Conservation (phyloP, 1,139 yeast species). For the Zhuliangozyma parablackwelliae region DNA sequence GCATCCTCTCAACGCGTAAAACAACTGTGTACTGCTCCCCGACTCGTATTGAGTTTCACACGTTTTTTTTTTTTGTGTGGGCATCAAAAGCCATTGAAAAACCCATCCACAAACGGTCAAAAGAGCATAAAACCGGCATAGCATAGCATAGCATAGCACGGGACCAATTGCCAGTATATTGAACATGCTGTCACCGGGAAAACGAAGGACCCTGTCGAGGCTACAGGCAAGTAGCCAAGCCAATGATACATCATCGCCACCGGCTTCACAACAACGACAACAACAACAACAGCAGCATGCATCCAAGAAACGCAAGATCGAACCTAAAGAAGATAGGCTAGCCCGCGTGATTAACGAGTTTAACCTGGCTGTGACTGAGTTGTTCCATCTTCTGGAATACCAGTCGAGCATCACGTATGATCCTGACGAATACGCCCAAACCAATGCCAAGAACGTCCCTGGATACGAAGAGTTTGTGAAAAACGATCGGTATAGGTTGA, state of each 20-base stretch:
- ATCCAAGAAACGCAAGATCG: conserved; percentile 10
- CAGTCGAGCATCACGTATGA: conserved; percentile 59
- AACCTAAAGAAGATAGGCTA: conserved; percentile 17
- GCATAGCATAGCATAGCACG: too few relatives aligned
- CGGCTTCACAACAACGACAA: not conserved
- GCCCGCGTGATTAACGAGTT: conserved; percentile 39
- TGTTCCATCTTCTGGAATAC: conserved; percentile 57
- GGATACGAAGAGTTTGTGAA: conserved; percentile 31
- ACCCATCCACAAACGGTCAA: too few relatives aligned
- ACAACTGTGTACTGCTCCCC: too few relatives aligned
- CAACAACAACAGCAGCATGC: not conserved
- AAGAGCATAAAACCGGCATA: too few relatives aligned
- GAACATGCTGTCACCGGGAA: too few relatives aligned
- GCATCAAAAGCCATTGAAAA: too few relatives aligned
- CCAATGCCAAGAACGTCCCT: conserved; percentile 25
- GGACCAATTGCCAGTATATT: too few relatives aligned
- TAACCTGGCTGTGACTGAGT: conserved; percentile 43
- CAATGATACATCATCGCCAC: too few relatives aligned
- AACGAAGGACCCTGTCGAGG: too few relatives aligned
- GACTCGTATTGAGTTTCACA: too few relatives aligned
- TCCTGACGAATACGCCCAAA: conserved; percentile 42
- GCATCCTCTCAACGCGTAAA: too few relatives aligned
- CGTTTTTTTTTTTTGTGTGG: too few relatives aligned
- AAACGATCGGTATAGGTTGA: conserved; percentile 20
- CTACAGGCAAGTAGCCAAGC: not conserved